Evolutionary conservation across 2,329 filamentous ascomycete genomes (phyloP).

Genomic region (Diaporthe sp.): DNA sequence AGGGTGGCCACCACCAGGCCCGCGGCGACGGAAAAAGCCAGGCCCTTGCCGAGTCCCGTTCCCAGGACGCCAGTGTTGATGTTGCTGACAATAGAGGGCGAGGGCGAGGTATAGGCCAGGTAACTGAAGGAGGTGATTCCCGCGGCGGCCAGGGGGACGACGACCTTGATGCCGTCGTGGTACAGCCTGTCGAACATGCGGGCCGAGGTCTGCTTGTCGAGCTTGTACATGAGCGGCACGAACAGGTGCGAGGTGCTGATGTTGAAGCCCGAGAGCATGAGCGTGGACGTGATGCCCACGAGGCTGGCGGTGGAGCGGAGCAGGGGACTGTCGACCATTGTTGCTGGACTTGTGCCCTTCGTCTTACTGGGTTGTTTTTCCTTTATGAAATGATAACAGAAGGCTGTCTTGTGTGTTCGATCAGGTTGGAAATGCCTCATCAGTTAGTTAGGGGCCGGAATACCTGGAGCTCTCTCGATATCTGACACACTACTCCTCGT

Average conservation of each 20-base stretch:
- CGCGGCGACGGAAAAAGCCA: slow-evolving; percentile 11
- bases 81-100: neutral
- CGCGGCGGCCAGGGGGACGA: slow-evolving; percentile 35
- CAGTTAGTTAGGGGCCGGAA: neutral
- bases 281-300: slow-evolving; percentile 32
- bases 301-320: slow-evolving; percentile 25
- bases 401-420: neutral
- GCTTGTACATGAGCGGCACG: slow-evolving; percentile 27
- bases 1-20: slow-evolving; percentile 30
- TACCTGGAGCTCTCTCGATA: neutral
- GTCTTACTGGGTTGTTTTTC: neutral
- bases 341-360: neutral
- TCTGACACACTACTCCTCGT: neutral
- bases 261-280: slow-evolving; percentile 32
- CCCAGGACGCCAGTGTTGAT: neutral
- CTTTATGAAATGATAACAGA: neutral
- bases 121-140: slow-evolving; percentile 20
- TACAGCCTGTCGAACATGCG: slow-evolving; percentile 31
- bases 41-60: neutral
- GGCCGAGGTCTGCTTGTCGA: slow-evolving; percentile 18
- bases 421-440: neutral
- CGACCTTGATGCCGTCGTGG: slow-evolving; percentile 34
- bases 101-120: neutral
- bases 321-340: slow-evolving; percentile 19
- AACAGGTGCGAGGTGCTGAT: slow-evolving; percentile 36